These are phyloP conservation scores for Carex myosuroides DNA, from an alignment of 176 grass and related monocot species.

Conservation along the genomic window DNA sequence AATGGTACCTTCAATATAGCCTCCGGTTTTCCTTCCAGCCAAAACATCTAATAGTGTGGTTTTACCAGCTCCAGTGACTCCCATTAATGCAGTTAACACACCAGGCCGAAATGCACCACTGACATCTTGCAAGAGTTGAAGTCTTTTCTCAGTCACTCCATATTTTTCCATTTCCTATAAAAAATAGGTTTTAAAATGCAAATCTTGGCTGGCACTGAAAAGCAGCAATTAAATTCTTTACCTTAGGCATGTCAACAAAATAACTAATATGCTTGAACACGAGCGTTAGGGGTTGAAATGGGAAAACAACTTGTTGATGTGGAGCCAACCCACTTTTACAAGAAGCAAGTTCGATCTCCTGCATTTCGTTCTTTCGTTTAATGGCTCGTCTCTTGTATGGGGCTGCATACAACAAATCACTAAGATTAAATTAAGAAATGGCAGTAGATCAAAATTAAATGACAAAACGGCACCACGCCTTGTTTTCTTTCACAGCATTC, in stretches of 20 bases:
- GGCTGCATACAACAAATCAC: conserved; percentile 45
- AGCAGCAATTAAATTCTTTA: conserved; percentile 33
- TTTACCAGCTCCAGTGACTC: conserved; percentile 90
- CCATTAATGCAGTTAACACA: conserved; percentile 94
- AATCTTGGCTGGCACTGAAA: conserved; percentile 13
- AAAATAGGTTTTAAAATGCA: conserved; percentile 16
- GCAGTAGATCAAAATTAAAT: conserved; percentile 12
- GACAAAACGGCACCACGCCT: neutral
- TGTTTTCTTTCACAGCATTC: neutral
- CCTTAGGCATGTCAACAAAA: conserved; percentile 81
- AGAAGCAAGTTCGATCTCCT: conserved; percentile 19
- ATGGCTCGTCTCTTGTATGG: conserved; percentile 52
- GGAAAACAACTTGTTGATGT: conserved; percentile 46
- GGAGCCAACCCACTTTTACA: conserved; percentile 21
- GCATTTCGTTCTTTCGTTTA: conserved; percentile 19
- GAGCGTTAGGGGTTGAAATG: conserved; percentile 66
- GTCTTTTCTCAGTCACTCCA: conserved; percentile 66
- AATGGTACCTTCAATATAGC: conserved; percentile 63
- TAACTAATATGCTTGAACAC: conserved; percentile 87
- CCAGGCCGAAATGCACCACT: conserved; percentile 77
- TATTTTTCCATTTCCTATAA: conserved; percentile 65
- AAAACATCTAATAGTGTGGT: conserved; percentile 92
- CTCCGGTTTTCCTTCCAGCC: conserved; percentile 93
- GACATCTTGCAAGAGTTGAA: conserved; percentile 73
- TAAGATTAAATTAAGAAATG: neutral